These are phyloP conservation scores for Aspergillus nanangensis DNA, from an alignment of 495 filamentous ascomycete genomes.

Conservation along the genomic window DNA sequence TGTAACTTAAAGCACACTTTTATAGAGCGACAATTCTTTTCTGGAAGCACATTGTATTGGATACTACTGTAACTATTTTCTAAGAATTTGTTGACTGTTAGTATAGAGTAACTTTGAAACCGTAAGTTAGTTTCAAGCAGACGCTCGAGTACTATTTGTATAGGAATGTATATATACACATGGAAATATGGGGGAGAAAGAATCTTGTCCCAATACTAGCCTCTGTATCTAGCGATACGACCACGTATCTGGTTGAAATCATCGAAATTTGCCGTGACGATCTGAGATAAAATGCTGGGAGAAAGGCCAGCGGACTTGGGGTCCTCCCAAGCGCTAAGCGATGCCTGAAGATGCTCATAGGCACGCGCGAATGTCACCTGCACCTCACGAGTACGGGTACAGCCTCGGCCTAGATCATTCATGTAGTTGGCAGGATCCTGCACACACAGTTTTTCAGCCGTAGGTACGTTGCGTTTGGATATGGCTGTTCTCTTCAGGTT, in stretches of 20 bases:
- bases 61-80: no score
- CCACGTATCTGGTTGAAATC: conserved; percentile 17
- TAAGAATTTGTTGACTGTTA: no score
- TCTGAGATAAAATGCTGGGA: conserved; percentile 25
- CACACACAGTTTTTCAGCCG: conserved; percentile 41
- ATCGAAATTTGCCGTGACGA: conserved; percentile 33
- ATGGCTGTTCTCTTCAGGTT: conserved; percentile 30
- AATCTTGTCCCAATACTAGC: no score
- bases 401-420: conserved; percentile 50
- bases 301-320: not conserved
- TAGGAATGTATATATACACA: no score
- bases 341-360: conserved; percentile 14
- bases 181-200: no score
- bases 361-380: conserved; percentile 23
- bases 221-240: conserved; percentile 1
- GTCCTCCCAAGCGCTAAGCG: conserved; percentile 19
- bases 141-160: no score
- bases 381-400: conserved; percentile 26
- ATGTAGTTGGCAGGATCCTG: conserved; percentile 56
- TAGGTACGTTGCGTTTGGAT: conserved; percentile 18
- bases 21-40: no score
- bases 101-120: no score
- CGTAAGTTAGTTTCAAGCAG: no score
- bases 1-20: no score
- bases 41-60: no score